A percentile compares a stretch with the other conserved stretches of the same genome.
phyloP scores from a whole-genome alignment of 768 basidiomycete genomes.

The Lyophyllum shimeji region DNA sequence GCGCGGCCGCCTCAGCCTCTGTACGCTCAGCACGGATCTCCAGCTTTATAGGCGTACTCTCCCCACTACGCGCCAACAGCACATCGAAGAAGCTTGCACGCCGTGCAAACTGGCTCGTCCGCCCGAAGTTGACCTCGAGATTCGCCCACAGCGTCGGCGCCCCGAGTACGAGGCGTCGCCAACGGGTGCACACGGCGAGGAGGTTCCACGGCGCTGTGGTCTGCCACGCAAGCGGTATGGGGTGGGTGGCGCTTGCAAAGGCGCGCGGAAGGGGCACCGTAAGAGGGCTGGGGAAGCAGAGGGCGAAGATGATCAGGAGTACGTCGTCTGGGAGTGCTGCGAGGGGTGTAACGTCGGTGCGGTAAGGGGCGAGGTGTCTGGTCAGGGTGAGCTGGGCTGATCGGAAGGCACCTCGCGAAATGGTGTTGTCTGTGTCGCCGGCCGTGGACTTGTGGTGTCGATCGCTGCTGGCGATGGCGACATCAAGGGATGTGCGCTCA shows the following conservation, averaged over 20 bases:
- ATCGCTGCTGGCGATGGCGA: background rate
- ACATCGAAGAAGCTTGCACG: background rate
- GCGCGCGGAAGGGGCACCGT: background rate
- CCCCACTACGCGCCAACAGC: background rate
- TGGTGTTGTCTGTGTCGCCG: background rate
- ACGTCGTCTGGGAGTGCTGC: background rate
- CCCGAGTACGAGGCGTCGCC: background rate
- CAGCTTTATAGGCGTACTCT: background rate
- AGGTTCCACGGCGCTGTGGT: constrained; percentile 1
- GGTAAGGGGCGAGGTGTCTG: background rate
- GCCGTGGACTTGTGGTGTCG: background rate
- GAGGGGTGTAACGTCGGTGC: background rate
- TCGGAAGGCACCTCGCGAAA: background rate
- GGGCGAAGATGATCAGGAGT: background rate
- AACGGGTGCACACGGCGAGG: constrained; percentile 1
- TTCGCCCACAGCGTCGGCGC: background rate
- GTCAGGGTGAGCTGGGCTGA: background rate
- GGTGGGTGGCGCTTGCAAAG: background rate
- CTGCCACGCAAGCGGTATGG: background rate
- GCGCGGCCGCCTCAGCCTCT: background rate
- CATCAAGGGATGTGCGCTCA: background rate
- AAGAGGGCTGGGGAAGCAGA: background rate
- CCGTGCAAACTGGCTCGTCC: background rate
- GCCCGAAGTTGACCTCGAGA: background rate
- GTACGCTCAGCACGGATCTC: background rate